Evolutionary conservation across 306 rosid species (phyloP), one percentile per base, ranked within the genome.

Genomic region (Quercus glauca): DNA sequence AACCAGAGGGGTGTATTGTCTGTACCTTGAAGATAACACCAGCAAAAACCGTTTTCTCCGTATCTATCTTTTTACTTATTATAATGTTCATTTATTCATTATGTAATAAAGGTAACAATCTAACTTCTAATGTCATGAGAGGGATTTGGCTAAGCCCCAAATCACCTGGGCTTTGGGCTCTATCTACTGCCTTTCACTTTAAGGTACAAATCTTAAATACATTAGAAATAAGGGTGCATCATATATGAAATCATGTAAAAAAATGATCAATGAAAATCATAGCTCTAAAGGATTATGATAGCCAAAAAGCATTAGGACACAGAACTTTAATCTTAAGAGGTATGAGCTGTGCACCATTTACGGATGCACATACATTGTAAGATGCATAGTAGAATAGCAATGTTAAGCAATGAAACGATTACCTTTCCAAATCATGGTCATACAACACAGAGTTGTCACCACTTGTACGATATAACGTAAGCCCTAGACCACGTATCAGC

Each of bases 401-500:
- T 15, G 69, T 13, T 25, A 65, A 60, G 11, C 35, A 45, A 61
- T 2, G 76, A 80, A 53, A 55, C 55, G 25, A 61, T 79, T 86
- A 93, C 98, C 98, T 93, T 82, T 91, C 94, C 81, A 93, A 83
- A 89, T 91, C 98, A 87, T 93, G 98, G 86, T 93, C 98, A 84
- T 93, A 93, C 80, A 93, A 82, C 59, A 93, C 91, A 78, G 97
- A 93, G 87, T 93, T 76, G 64, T 93, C 97, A 57, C 93, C 97
- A 81, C 98, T 91, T 35, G 98, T 93, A 49, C 98, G 93, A 75
- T 91, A 91, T 41, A 93, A 81, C 8, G 92, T 78, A 60, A 91
- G 91, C 70, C 95, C 98, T 5, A 91, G 81, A 76, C 90, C 79
- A 19, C 98, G 87, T 75, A 91, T 93, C 77, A 93, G 76, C 18